phyloP scores from a whole-genome alignment of 2,329 filamentous ascomycete genomes.

The Neonectria neomacrospora region DNA sequence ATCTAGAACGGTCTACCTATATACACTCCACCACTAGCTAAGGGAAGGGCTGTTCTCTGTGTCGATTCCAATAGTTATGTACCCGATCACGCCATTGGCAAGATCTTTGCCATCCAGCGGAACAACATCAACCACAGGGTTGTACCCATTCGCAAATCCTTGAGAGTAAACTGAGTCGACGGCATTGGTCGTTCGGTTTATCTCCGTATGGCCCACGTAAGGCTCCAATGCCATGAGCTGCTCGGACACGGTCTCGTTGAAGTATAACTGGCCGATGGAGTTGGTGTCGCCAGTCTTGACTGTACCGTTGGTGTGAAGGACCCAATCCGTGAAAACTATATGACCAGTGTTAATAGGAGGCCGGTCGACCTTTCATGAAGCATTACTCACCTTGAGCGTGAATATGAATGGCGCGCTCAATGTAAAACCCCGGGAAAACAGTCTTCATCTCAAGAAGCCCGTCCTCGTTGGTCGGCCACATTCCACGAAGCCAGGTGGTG shows the following conservation, averaged over 20 bases:
- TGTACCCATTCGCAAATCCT: neutral
- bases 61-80: constrained; percentile 17
- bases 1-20: too few species aligned
- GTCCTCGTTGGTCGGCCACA: constrained; percentile 16
- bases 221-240: constrained; percentile 16
- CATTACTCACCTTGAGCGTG: constrained; percentile 14
- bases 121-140: constrained; percentile 6
- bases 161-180: constrained; percentile 8
- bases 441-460: constrained; percentile 20
- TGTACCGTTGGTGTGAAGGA: constrained; percentile 17
- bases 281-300: constrained; percentile 17
- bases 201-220: constrained; percentile 20
- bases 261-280: constrained; percentile 21
- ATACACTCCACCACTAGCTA: too few species aligned
- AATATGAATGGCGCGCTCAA: constrained; percentile 16
- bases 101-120: constrained; percentile 13
- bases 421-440: constrained; percentile 18
- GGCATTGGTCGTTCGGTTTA: constrained; percentile 14
- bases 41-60: neutral
- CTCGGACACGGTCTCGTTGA: constrained; percentile 5
- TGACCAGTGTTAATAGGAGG: neutral
- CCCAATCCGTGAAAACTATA: constrained; percentile 15
- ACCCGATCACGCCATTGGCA: constrained; percentile 17
- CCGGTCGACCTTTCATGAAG: too few species aligned
- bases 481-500: constrained; percentile 20